These are phyloP conservation scores for Phlyctochytrium planicorne DNA, from an alignment of 192 early-diverging fungal species.

Conservation along the genomic window DNA sequence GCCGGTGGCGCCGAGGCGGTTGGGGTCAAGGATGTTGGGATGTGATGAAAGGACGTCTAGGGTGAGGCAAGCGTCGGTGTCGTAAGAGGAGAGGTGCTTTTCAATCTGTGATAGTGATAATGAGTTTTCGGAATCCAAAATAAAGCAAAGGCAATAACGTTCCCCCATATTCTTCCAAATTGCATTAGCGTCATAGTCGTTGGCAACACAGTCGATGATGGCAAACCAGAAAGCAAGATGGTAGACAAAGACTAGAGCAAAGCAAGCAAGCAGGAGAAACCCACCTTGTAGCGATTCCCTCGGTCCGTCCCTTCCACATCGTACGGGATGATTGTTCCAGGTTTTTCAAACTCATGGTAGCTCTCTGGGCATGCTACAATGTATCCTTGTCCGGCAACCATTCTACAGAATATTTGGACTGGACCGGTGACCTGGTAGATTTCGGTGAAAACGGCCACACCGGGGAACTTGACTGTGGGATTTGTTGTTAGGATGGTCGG, in stretches of 20 bases:
- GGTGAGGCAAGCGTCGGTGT: constrained; percentile 56
- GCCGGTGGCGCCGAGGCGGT: constrained; percentile 54
- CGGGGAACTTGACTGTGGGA: constrained; percentile 53
- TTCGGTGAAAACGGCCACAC: constrained; percentile 50
- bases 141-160: too few species aligned
- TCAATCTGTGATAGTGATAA: constrained; percentile 39
- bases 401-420: constrained; percentile 60
- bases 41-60: constrained; percentile 50
- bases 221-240: too few species aligned
- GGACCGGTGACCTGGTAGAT: constrained; percentile 69
- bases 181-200: too few species aligned
- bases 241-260: not conserved
- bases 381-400: constrained; percentile 45
- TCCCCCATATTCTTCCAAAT: too few species aligned
- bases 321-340: constrained; percentile 54
- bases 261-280: not conserved
- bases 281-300: constrained; percentile 58
- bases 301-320: constrained; percentile 57
- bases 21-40: constrained; percentile 47
- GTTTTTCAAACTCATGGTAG: constrained; percentile 62
- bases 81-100: constrained; percentile 54
- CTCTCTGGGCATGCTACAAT: constrained; percentile 53
- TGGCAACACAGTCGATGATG: too few species aligned
- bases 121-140: too few species aligned
- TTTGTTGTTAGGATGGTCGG: constrained; percentile 53